phyloP scores from a whole-genome alignment of 2,329 filamentous ascomycete genomes.

The Xylariaceae sp. region DNA sequence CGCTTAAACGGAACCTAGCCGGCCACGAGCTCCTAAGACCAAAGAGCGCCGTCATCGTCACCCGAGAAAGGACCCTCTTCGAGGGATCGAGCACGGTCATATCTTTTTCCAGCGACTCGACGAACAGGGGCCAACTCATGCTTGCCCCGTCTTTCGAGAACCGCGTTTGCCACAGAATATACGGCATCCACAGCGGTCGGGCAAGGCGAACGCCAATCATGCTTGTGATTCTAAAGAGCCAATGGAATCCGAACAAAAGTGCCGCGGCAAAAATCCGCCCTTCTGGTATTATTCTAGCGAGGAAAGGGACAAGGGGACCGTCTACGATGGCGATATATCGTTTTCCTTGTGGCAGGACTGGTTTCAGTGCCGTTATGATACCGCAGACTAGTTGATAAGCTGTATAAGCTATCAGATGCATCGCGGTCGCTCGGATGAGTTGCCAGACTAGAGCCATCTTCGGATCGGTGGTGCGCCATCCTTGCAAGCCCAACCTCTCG shows the following conservation, averaged over 20 bases:
- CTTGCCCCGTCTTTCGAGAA: not conserved
- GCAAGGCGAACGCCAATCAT: conserved; percentile 2
- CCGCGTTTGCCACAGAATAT: conserved; percentile 23
- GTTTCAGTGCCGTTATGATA: conserved; percentile 2
- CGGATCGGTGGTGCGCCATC: conserved; percentile 9
- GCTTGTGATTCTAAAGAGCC: conserved; percentile 13
- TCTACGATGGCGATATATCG: not conserved
- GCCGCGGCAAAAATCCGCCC: conserved; percentile 10
- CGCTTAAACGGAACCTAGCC: conserved; percentile 19
- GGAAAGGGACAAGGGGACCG: not conserved
- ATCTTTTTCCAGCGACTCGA: conserved; percentile 10
- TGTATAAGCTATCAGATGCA: conserved; percentile 27
- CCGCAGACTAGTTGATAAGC: conserved; percentile 24
- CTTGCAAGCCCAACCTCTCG: conserved; percentile 18
- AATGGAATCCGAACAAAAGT: conserved; percentile 17
- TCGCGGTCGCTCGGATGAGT: conserved; percentile 24
- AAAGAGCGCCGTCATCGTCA: conserved; percentile 23
- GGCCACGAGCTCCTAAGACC: conserved; percentile 28
- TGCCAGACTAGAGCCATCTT: conserved; percentile 14
- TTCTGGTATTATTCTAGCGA: conserved; percentile 1
- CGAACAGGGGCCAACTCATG: conserved; percentile 6
- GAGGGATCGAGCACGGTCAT: conserved; percentile 15
- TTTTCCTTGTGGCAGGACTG: not conserved
- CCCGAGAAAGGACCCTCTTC: conserved; percentile 18
- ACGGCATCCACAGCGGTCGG: conserved; percentile 17